phyloP scores from a whole-genome alignment of 208 protist genomes.

The Trypanosoma brucei region DNA sequence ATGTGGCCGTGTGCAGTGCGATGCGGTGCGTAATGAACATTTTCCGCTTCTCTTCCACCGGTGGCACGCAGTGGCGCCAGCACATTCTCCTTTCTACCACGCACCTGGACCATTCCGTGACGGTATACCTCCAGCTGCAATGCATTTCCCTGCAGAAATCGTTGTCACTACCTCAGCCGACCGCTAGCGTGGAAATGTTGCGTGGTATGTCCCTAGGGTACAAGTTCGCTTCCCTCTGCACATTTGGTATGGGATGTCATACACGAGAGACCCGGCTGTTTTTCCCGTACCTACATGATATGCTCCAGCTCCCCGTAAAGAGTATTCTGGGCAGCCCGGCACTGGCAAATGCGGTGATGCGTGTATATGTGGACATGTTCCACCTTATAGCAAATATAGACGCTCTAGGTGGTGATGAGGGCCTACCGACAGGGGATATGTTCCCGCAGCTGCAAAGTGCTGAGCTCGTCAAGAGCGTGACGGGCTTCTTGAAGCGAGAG shows the following conservation, averaged over 20 bases:
- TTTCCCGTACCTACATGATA: constrained; percentile 80
- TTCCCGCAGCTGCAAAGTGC: constrained; percentile 60
- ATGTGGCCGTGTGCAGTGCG: constrained; percentile 60
- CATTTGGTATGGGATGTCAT: constrained; percentile 75
- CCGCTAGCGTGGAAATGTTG: constrained; percentile 47
- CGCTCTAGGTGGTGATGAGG: constrained; percentile 50
- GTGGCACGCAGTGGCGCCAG: constrained; percentile 83
- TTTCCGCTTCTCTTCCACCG: constrained; percentile 76
- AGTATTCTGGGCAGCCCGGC: constrained; percentile 43
- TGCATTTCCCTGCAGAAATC: constrained; percentile 37
- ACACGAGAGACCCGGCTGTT: constrained; percentile 61
- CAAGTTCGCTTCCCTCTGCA: constrained; percentile 74
- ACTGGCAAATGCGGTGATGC: constrained; percentile 56
- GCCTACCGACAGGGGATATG: constrained; percentile 37
- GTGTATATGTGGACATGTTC: constrained; percentile 81
- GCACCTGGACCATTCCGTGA: constrained; percentile 69
- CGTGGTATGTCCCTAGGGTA: constrained; percentile 73
- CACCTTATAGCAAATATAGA: constrained; percentile 90
- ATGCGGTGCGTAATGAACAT: constrained; percentile 92
- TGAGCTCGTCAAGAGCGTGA: constrained; percentile 37
- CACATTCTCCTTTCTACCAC: constrained; percentile 87
- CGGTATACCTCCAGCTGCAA: constrained; percentile 63
- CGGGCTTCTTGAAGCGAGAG: constrained; percentile 67
- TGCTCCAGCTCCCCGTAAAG: constrained; percentile 71
- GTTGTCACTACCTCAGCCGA: constrained; percentile 24